Conservation (phyloP, 192 early-diverging fungal species). For the Oehlia diaphana region DNA sequence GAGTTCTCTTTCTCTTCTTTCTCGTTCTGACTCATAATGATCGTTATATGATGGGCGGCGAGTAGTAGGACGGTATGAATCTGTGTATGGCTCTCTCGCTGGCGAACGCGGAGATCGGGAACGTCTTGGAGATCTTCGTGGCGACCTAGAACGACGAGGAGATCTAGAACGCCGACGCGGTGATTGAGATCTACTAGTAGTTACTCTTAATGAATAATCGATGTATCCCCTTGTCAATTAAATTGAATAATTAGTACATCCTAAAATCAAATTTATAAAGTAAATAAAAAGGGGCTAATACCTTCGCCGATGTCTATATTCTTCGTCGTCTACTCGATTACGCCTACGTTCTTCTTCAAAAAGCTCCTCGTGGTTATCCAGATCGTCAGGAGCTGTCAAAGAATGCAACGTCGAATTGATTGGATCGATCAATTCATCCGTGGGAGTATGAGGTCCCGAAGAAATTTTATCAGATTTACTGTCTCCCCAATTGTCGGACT, state of each 20-base stretch:
- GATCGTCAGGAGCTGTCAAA: not conserved
- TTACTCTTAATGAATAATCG: slow-evolving; percentile 5
- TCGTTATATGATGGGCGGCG: slow-evolving; percentile 13
- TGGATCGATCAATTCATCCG: slow-evolving; percentile 10
- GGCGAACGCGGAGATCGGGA: slow-evolving; percentile 25
- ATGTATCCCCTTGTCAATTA: not conserved
- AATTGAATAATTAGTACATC: not conserved
- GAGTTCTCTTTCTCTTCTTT: slow-evolving; percentile 3
- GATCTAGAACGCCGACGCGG: slow-evolving; percentile 16
- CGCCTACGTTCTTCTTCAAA: slow-evolving; percentile 16
- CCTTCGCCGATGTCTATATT: slow-evolving; percentile 18
- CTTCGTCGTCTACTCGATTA: slow-evolving; percentile 19
- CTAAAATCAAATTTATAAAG: not conserved
- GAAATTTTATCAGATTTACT: slow-evolving; percentile 16
- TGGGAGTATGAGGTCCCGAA: slow-evolving; percentile 26
- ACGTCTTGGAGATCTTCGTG: slow-evolving; percentile 6
- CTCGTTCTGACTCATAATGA: slow-evolving; percentile 20
- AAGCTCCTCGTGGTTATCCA: slow-evolving; percentile 10
- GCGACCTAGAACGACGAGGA: slow-evolving; percentile 27
- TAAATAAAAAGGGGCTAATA: not conserved
- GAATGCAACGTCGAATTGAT: not conserved
- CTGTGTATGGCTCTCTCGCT: not conserved
- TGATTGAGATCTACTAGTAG: slow-evolving; percentile 19
- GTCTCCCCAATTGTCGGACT: not conserved
- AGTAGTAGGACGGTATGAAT: slow-evolving; percentile 11